Evolutionary conservation across 345 rosid species (phyloP), one percentile per base, ranked within the genome.

Genomic region (Murraya paniculata): DNA sequence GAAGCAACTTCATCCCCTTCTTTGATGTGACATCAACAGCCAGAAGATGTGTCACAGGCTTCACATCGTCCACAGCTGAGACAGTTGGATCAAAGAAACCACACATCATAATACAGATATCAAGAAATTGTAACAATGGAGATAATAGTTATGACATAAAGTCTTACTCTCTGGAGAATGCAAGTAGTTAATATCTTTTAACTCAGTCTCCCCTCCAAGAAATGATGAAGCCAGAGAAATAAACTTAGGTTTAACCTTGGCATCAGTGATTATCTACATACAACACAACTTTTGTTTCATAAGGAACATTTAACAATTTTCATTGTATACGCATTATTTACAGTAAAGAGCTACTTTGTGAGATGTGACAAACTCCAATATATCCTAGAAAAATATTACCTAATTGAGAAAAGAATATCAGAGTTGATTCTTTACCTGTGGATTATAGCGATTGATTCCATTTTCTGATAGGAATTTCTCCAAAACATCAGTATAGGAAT

Each of bases 31-130:
- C 78, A 82, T 94, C 98, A 85, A 91, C 92, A 83, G 86, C 90
- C 68, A 96, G 95, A 86, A 96, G 93, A 89, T 96, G 99, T 77
- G 99, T 92, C 71, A 96, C 98, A 36, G 95, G 90, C 89, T 96
- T 96, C 88, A 96, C 81, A 83, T 96, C 90, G 81, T 94, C 98
- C 48, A 83, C 56, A 75, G 97, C 99, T 96, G 90, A 28, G 82
- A 82, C 81, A 62, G 64, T 70, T 76, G 76, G 64, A 79, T 56
- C 28, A 85, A 64, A 62, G 58, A 66, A 74, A 81, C 58, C 64
- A 66, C 61, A 60, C 50, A 33, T 81, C 69, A 82, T 61, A 73
- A 75, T 48, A 74, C 64, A 75, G 41, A 33, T 19, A 48, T 57
- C 71, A 19, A 81, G 67, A 77, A 82, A 73, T 71, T 72, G 57